phyloP scores from a whole-genome alignment of 176 grass and related monocot genomes.

The Phyllostachys edulis region DNA sequence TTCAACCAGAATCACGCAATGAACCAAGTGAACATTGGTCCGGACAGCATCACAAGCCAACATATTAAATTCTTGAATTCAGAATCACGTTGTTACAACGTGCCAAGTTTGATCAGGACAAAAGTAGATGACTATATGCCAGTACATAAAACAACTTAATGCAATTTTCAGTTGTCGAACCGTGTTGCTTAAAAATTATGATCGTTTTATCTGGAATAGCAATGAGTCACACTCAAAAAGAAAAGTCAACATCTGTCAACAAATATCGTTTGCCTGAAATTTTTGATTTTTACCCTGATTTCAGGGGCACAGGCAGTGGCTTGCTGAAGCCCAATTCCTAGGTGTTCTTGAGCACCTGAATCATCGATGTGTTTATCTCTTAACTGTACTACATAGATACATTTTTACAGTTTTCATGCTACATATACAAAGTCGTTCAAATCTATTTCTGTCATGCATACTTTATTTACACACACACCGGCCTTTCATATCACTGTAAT shows the following conservation, averaged over 20 bases:
- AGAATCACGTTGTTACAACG: background rate
- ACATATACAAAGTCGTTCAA: too few species aligned
- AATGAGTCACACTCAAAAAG: background rate
- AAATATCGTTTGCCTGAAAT: background rate
- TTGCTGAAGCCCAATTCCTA: conserved; percentile 83
- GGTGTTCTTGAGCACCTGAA: conserved; percentile 83
- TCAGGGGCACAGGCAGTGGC: conserved; percentile 94
- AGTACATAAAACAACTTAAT: background rate
- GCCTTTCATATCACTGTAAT: too few species aligned
- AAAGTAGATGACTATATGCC: background rate
- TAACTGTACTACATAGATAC: too few species aligned
- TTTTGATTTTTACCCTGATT: background rate
- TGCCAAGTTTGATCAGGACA: background rate
- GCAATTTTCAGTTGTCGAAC: background rate
- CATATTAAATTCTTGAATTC: conserved; percentile 13
- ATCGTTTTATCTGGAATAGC: background rate
- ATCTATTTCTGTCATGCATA: too few species aligned
- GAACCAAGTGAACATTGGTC: conserved; percentile 7
- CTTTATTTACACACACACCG: too few species aligned
- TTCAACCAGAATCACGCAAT: conserved; percentile 21
- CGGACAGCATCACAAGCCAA: conserved; percentile 27
- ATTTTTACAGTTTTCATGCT: too few species aligned
- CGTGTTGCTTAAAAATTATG: background rate
- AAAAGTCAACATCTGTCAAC: background rate
- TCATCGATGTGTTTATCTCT: too few species aligned